Evolutionary conservation across 2,329 filamentous ascomycete species (phyloP), one percentile per base, ranked within the genome.

Genomic region (Penicillium sp.): DNA sequence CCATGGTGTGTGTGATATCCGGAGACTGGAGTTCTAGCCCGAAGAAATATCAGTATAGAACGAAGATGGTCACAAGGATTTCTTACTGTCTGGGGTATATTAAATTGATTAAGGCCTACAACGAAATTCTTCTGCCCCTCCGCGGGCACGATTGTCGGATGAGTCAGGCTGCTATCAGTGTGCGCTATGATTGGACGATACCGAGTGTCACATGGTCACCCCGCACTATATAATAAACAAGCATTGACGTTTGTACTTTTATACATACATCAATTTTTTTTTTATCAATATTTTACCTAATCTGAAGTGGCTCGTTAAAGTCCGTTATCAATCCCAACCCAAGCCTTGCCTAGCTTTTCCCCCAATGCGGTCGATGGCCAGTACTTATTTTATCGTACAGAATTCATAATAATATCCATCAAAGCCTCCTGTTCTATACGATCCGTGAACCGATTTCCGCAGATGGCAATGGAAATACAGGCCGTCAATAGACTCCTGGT

Each of bases 1-100:
- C 67, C 62, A 92, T 92, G 45, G 47, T 73, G 49, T 33, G 44
- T 26, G 22, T 27, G 27, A 25, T 22, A 14, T 9, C n/a, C 27
- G 22, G n/a, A 33, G 41, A 33, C 37, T 42, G n/a, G 11, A 41
- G 1, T 22, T 22, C 9, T 22, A 31, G n/a, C 14, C 2, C n/a
- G 23, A 2, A 45, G 4, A 6, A n/a, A 41, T n/a, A 18, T 29
- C 23, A 29, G 31, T 25, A 29, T 29, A 8, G 8, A 11, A 6
- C n/a, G 9, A 2, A 43, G 5, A 20, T 26, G 1, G 31, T 18
- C 11, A 26, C 4, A 26, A 44, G 9, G 26, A 44, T 18, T 44
- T 7, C 60, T 55, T 59, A 63, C 62, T 48, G 33, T 54, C n/a
- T 27, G 35, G 41, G 20, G 42, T 37, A 23, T 45, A 40, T 29